These are phyloP conservation scores for Melampsora abietis-canadensis DNA, from an alignment of 1,284 basidiomycete genomes.

Conservation along the genomic window DNA sequence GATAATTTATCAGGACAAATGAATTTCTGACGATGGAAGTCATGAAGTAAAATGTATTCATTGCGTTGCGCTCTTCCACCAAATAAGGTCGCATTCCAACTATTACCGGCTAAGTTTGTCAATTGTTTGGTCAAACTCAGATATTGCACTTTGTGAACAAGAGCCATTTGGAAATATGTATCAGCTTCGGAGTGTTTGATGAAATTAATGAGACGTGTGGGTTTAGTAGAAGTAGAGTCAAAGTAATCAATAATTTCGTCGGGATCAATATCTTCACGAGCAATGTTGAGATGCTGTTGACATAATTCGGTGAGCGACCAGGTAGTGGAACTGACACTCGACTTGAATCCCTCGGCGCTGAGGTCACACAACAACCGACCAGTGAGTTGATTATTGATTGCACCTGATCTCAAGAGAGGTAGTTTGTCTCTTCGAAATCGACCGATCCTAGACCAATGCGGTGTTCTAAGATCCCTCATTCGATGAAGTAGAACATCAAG, in stretches of 20 bases:
- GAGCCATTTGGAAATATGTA: slow-evolving; percentile 92
- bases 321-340: slow-evolving; percentile 90
- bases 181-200: slow-evolving; percentile 90
- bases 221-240: slow-evolving; percentile 73
- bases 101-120: slow-evolving; percentile 95
- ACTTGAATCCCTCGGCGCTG: slow-evolving; percentile 89
- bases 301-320: slow-evolving; percentile 99
- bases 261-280: slow-evolving; percentile 87
- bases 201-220: slow-evolving; percentile 78
- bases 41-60: slow-evolving; percentile 96
- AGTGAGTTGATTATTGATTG: slow-evolving; percentile 76
- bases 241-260: slow-evolving; percentile 91
- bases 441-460: slow-evolving; percentile 90
- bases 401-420: slow-evolving; percentile 67
- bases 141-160: slow-evolving; percentile 83
- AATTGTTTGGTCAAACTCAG: slow-evolving; percentile 85
- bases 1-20: slow-evolving; percentile 84
- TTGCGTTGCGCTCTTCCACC: slow-evolving; percentile 94
- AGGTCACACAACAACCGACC: slow-evolving; percentile 89
- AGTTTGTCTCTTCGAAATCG: slow-evolving; percentile 81
- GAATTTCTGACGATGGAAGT: slow-evolving; percentile 94
- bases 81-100: slow-evolving; percentile 93
- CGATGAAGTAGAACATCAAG: slow-evolving; percentile 88
- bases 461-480: slow-evolving; percentile 81
- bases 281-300: slow-evolving; percentile 77